phyloP scores from a whole-genome alignment of 2,329 filamentous ascomycete species.

The Phaeosphaeriaceae sp. region DNA sequence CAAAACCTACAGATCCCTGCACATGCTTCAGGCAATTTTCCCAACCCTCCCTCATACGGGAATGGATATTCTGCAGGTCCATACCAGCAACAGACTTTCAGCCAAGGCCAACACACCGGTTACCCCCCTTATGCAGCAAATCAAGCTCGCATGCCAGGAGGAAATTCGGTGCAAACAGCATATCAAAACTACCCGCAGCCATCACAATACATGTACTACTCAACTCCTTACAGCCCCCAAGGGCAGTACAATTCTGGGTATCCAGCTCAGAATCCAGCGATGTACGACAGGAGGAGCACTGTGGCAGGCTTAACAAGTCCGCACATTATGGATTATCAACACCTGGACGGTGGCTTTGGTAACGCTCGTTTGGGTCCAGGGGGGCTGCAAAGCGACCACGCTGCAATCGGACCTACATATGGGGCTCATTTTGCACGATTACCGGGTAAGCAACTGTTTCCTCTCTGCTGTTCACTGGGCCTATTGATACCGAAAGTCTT shows the following conservation, averaged over 20 bases:
- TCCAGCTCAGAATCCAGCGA: conserved; percentile 29
- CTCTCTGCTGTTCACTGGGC: no score
- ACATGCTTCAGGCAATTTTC: conserved; percentile 25
- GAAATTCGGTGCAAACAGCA: conserved; percentile 28
- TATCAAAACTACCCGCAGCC: conserved; percentile 42
- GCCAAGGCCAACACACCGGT: conserved; percentile 29
- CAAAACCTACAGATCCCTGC: conserved; percentile 47
- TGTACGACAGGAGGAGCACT: conserved; percentile 41
- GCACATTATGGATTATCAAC: conserved; percentile 27
- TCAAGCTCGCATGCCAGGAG: conserved; percentile 32
- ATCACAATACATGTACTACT: conserved; percentile 46
- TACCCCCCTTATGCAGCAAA: conserved; percentile 33
- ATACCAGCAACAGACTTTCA: conserved; percentile 34
- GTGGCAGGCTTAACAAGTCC: conserved; percentile 23
- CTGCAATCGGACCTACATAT: conserved; percentile 21
- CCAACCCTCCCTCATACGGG: conserved; percentile 34
- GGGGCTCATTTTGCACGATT: conserved; percentile 20
- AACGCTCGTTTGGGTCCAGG: conserved; percentile 19
- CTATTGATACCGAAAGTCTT: background rate
- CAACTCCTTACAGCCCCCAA: conserved; percentile 39
- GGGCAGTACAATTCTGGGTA: conserved; percentile 36
- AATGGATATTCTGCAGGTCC: conserved; percentile 32
- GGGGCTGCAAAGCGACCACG: conserved; percentile 22
- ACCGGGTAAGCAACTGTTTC: conserved; percentile 25
- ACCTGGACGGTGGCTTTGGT: conserved; percentile 27